Evolutionary conservation across 768 basidiomycete genomes (phyloP), one percentile per base, ranked within the genome.

Genomic region (Lentinula boryana): DNA sequence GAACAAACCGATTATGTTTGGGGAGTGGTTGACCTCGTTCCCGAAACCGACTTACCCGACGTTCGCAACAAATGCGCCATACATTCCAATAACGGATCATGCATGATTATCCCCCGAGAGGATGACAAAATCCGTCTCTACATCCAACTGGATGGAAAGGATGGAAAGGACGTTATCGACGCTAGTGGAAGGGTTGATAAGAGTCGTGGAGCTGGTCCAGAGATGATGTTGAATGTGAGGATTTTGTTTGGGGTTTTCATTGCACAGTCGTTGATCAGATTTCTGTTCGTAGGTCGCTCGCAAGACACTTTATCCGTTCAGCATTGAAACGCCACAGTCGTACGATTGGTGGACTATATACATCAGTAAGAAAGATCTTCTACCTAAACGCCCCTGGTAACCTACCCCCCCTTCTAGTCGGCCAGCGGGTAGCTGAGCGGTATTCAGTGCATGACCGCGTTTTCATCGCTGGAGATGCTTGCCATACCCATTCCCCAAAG

Each of bases 401-500:
- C 13, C 4, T 13, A 5, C 18, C 13, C 36, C 33, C 38, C n/a
- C n/a, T 36, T 13, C 16, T 49, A 88, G 89, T 91, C 60, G 88
- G 88, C 1, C 90, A 91, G 66, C 83, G 89, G 12, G 84, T 91
- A 1, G 88, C 89, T 5, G 80, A 86, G 5, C 75, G 73, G 10
- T 91, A 80, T 69, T 83, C 83, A 23, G 71, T 80, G 2, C 68
- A 81, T n/a, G 78, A 87, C 2, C 80, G 89, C 0, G 79, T 89
- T 1, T 91, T 91, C 69, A 89, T 92, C 59, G 85, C 83, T 1
- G 89, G 89, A 0, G 89, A 90, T 68, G 89, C 88, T 0, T 89
- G 86, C 61, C 86, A 86, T 67, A 86, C 84, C 1, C 85, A 85
- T 70, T 86, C 82, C 0, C 84, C 85, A 0, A 87, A 87, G 83